Percentiles rank a stretch among this genome's conserved stretches.
Evolutionary conservation across 2,329 filamentous ascomycete genomes (phyloP).

Genomic region (Pseudocercospora crystallina): DNA sequence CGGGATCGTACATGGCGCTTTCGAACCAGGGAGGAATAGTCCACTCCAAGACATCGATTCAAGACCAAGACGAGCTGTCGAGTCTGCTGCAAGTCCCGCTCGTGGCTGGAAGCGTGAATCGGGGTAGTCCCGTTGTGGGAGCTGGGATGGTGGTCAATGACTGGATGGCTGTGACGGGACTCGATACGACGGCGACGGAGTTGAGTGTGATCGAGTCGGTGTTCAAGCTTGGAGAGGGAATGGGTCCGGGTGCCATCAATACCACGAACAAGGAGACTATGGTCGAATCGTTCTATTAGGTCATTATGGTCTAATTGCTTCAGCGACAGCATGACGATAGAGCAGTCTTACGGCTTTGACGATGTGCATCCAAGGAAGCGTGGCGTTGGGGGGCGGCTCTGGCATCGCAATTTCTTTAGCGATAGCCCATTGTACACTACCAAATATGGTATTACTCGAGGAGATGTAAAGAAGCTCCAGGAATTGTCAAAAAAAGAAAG

Average conservation of each 20-base stretch:
- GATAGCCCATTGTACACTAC: not conserved
- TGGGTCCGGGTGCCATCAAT: slow-evolving; percentile 74
- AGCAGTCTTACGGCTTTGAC: slow-evolving; percentile 6
- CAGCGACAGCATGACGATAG: not conserved
- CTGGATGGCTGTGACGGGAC: slow-evolving; percentile 93
- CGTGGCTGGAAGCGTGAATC: slow-evolving; percentile 90
- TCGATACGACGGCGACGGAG: slow-evolving; percentile 96
- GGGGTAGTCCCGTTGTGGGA: slow-evolving; percentile 90
- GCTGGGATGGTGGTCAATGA: slow-evolving; percentile 97
- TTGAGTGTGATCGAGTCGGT: slow-evolving; percentile 94
- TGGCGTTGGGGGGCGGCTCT: too few species aligned
- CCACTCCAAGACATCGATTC: slow-evolving; percentile 93
- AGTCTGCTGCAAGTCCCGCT: slow-evolving; percentile 92
- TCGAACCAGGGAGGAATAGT: slow-evolving; percentile 96
- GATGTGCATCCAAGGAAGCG: not conserved
- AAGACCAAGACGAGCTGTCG: slow-evolving; percentile 96
- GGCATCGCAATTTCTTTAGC: too few species aligned
- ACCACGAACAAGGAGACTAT: slow-evolving; percentile 93
- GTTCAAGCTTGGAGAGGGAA: slow-evolving; percentile 83
- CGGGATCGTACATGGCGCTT: slow-evolving; percentile 93
- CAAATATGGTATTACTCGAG: not conserved
- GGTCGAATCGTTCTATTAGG: slow-evolving; percentile 96
- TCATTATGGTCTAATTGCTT: too few species aligned
- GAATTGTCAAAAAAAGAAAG: not conserved
- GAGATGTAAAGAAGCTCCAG: not conserved